A percentile compares a stretch with the other conserved stretches of the same genome.
phyloP scores from a whole-genome alignment of 495 filamentous ascomycete species.

The Penicillium cosmopolitanum region DNA sequence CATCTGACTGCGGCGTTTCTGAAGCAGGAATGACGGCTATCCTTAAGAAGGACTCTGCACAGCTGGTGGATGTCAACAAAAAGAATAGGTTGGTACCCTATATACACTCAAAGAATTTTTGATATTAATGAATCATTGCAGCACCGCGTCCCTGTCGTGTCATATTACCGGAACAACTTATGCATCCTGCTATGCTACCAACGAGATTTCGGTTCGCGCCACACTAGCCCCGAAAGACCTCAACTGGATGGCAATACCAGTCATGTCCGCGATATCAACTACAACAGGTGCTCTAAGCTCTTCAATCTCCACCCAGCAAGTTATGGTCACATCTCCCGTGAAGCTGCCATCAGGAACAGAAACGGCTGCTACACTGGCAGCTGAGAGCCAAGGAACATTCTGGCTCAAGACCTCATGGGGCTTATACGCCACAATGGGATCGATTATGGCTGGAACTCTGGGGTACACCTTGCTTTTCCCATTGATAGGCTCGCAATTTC shows the following conservation, averaged over 20 bases:
- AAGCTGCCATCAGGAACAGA: not conserved
- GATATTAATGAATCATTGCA: no score
- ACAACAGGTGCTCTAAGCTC: not conserved
- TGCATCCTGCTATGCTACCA: not conserved
- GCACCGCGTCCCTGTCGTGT: conserved; percentile 4
- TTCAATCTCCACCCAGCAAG: not conserved
- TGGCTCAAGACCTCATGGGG: not conserved
- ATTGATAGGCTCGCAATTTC: no score
- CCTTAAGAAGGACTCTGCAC: no score
- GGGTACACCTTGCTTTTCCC: not conserved
- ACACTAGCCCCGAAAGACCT: conserved; percentile 1
- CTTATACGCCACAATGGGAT: not conserved
- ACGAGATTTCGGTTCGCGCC: conserved; percentile 1
- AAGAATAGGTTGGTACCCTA: no score
- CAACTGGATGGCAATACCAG: conserved; percentile 6
- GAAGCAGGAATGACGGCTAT: no score
- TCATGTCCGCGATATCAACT: not conserved
- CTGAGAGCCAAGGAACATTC: not conserved
- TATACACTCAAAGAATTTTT: no score
- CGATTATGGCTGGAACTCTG: not conserved
- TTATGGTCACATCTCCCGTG: not conserved
- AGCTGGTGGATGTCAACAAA: no score
- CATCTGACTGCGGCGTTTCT: no score
- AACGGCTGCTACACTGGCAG: not conserved
- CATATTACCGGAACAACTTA: conserved; percentile 3